phyloP scores from a whole-genome alignment of 2,329 filamentous ascomycete species.

The Trichoderma citrinoviride region DNA sequence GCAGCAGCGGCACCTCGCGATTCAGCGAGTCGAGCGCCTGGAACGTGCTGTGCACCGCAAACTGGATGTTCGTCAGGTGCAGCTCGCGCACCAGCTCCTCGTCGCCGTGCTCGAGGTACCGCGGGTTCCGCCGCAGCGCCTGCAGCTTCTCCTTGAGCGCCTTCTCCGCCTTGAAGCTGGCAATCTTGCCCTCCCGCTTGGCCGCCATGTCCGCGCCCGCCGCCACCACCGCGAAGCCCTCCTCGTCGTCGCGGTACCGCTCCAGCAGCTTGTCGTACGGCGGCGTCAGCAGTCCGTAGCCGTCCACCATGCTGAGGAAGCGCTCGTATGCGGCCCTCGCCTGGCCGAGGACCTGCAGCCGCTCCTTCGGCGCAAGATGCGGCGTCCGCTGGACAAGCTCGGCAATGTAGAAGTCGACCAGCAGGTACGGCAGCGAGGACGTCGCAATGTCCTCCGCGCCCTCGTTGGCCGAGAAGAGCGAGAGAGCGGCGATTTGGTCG shows the following conservation, averaged over 20 bases:
- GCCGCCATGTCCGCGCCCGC: constrained; percentile 56
- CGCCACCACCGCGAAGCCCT: constrained; percentile 69
- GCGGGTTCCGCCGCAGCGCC: constrained; percentile 55
- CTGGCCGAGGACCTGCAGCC: constrained; percentile 59
- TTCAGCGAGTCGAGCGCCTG: constrained; percentile 83
- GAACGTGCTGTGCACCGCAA: constrained; percentile 76
- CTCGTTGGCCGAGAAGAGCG: constrained; percentile 90
- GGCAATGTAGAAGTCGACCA: constrained; percentile 73
- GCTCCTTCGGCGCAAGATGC: constrained; percentile 50
- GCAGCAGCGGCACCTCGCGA: constrained; percentile 79
- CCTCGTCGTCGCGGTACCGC: constrained; percentile 68
- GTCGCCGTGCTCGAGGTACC: constrained; percentile 64
- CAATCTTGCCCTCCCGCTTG: constrained; percentile 79
- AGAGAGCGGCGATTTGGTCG: constrained; percentile 64
- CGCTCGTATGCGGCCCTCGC: constrained; percentile 72
- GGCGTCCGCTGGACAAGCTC: constrained; percentile 72
- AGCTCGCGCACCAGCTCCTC: constrained; percentile 80
- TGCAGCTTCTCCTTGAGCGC: constrained; percentile 36
- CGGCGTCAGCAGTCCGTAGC: constrained; percentile 68
- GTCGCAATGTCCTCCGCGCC: constrained; percentile 82
- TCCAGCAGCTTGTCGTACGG: constrained; percentile 68
- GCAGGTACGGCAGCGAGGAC: constrained; percentile 79
- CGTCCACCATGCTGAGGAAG: constrained; percentile 74
- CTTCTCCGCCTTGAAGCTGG: constrained; percentile 81
- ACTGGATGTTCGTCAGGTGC: constrained; percentile 71